Evolutionary conservation across 805 yeast species (phyloP).

Genomic region (Sporopachydermia lactativora): DNA sequence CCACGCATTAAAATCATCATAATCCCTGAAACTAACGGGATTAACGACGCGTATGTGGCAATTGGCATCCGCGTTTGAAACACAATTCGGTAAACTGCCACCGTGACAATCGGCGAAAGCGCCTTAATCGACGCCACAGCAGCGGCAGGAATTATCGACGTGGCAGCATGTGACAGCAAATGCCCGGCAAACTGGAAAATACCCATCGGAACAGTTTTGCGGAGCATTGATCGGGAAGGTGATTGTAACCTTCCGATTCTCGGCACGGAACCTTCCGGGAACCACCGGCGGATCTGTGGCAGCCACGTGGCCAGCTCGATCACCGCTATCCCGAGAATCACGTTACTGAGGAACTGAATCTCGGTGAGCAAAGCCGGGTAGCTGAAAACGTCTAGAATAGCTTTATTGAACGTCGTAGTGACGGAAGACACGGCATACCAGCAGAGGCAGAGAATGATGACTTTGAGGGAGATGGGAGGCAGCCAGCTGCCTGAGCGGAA

Average conservation of each 20-base stretch:
- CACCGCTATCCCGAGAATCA: constrained; percentile 37
- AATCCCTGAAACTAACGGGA: constrained; percentile 75
- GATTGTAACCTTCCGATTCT: constrained; percentile 12
- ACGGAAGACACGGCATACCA: constrained; percentile 80
- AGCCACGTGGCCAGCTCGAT: constrained; percentile 22
- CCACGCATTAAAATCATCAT: constrained; percentile 35
- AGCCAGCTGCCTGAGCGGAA: constrained; percentile 12
- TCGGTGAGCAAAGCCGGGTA: constrained; percentile 87
- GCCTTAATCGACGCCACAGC: constrained; percentile 91
- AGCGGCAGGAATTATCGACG: constrained; percentile 84
- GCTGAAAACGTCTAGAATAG: constrained; percentile 51
- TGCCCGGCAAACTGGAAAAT: constrained; percentile 88
- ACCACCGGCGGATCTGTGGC: constrained; percentile 18
- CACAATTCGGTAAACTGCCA: constrained; percentile 53
- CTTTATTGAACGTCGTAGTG: constrained; percentile 70
- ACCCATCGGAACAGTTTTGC: constrained; percentile 87
- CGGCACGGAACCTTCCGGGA: constrained; percentile 21
- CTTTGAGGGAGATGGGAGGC: constrained; percentile 28
- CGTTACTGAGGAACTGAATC: constrained; percentile 69
- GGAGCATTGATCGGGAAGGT: constrained; percentile 38
- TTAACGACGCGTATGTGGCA: constrained; percentile 63
- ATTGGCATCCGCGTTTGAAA: constrained; percentile 42
- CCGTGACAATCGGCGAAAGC: constrained; percentile 80
- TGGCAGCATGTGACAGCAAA: constrained; percentile 83
- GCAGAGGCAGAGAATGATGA: constrained; percentile 42